Base-by-base conservation (phyloP, 1,284 basidiomycete species). In the Ganoderma leucocontextum region DNA sequence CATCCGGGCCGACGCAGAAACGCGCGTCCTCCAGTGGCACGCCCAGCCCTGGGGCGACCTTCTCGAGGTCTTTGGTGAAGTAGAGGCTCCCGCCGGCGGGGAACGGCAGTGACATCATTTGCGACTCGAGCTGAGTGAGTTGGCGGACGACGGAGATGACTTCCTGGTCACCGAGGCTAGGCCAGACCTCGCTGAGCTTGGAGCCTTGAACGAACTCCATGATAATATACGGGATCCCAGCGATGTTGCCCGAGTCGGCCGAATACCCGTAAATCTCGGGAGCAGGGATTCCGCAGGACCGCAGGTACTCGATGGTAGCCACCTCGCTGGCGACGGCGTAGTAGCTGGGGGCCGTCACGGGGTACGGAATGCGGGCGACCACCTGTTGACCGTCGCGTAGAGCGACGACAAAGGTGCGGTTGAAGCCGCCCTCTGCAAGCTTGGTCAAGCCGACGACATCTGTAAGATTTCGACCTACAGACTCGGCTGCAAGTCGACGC, bases 61-160 rank as follows among this genome's bases (percentile, higher is more conserved):
- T 81, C 76, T 83, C 74, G 75, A 84, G 62, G 75, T 87, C 84
- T 6, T 81, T 22, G 12, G 80, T 61, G 69, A 81, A 87, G 78
- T 87, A 87, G 4, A 87, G 78, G 78, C 85, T 86, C 78, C 85
- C 82, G n/a, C 55, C 85, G 82, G 78, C 83, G n/a, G 84, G 85
- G 68, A 87, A 87, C 72, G 80, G 4, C 68, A 84, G 80, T 53
- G 82, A 83, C 85, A 87, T 86, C 77, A 87, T 83, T 1, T 68
- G 63, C 3, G 82, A 80, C 78, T 87, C 86, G 74, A 88, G 78
- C 75, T 85, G 38, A 78, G 73, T 80, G 75, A 87, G 77, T 73
- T 87, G 82, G 63, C 80, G 80, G 68, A 81, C 70, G 77, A 87
- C 62, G 0, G 83, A 86, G 70, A 75, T 68, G 75, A 87, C 75